Conservation (phyloP, 202 grass and related monocot species). For the Carex sylvatica region DNA sequence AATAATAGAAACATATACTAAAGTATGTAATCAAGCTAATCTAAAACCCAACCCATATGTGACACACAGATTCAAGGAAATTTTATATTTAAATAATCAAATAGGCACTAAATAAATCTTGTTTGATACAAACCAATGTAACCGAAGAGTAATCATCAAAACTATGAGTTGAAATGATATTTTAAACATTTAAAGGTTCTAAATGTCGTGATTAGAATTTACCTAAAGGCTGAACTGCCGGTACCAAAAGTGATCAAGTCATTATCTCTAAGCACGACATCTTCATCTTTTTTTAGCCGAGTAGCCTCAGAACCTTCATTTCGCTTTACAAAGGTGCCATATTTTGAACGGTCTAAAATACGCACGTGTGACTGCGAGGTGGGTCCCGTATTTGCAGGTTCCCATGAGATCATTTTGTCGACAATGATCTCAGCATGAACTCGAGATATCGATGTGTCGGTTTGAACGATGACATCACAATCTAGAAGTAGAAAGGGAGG, state of each 20-base stretch:
- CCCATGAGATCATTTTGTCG: slow-evolving; percentile 68
- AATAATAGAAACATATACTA: neutral
- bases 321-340: slow-evolving; percentile 78
- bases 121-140: neutral
- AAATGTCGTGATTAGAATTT: slow-evolving; percentile 21
- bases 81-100: neutral
- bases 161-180: neutral
- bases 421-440: slow-evolving; percentile 74
- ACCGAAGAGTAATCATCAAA: neutral
- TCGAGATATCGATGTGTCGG: slow-evolving; percentile 79
- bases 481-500: slow-evolving; percentile 36
- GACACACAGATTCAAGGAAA: neutral
- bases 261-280: slow-evolving; percentile 53
- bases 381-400: slow-evolving; percentile 38
- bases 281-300: slow-evolving; percentile 56
- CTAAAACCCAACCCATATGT: neutral
- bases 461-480: slow-evolving; percentile 80
- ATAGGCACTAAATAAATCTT: neutral
- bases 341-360: slow-evolving; percentile 77
- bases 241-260: slow-evolving; percentile 84
- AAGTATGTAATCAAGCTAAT: neutral
- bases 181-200: slow-evolving; percentile 1
- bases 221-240: slow-evolving; percentile 67
- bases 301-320: slow-evolving; percentile 46
- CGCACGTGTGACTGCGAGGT: slow-evolving; percentile 54